A percentile compares a stretch with the other conserved stretches of the same genome.
Evolutionary conservation across 345 rosid genomes (phyloP).

Genomic region (Syzygium grande): DNA sequence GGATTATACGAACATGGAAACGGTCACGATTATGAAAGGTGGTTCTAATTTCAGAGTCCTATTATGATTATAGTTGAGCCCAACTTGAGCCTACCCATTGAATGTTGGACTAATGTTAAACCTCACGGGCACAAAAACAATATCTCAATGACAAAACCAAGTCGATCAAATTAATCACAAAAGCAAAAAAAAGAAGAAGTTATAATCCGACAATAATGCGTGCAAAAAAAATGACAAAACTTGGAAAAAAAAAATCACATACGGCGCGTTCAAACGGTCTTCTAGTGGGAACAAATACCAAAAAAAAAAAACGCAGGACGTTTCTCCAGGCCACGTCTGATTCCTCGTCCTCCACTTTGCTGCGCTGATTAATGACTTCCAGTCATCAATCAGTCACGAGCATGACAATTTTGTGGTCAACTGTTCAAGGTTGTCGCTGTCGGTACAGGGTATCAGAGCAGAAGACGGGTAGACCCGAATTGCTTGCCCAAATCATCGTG

Average conservation of each 20-base stretch:
- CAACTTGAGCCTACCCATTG: neutral
- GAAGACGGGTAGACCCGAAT: neutral
- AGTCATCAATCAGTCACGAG: neutral
- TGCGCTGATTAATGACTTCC: neutral
- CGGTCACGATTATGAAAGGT: neutral
- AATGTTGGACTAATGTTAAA: neutral
- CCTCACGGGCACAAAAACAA: neutral
- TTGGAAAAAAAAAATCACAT: neutral
- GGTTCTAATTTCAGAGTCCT: neutral
- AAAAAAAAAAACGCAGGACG: neutral
- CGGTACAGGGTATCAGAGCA: neutral
- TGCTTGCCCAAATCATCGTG: neutral
- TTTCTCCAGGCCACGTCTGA: neutral
- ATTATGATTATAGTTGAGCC: neutral
- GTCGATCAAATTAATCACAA: no score
- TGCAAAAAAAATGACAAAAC: neutral
- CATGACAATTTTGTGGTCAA: neutral
- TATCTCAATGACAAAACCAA: neutral
- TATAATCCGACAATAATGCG: no score
- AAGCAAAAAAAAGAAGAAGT: no score
- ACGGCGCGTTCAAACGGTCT: neutral
- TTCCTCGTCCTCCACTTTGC: neutral
- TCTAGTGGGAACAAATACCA: neutral
- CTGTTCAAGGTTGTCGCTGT: neutral
- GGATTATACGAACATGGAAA: neutral